Conservation (phyloP, 306 rosid species). For the Vigna reflexopilosa region DNA sequence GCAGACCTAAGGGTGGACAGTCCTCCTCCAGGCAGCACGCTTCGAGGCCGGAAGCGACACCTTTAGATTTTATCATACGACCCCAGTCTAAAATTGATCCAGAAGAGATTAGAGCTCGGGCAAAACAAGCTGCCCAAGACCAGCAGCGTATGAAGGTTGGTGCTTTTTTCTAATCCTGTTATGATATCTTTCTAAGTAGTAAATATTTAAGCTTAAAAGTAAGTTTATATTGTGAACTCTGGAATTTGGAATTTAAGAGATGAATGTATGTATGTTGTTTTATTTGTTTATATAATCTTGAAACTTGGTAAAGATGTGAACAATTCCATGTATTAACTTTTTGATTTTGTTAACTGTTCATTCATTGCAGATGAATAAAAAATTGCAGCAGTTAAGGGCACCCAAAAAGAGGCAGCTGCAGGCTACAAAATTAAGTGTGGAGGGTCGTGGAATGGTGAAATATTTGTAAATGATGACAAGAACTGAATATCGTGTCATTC, state of each 20-base stretch:
- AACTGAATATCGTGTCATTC: too few relatives aligned
- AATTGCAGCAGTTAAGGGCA: slow-evolving; percentile 94
- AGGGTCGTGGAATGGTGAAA: slow-evolving; percentile 96
- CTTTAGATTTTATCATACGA: slow-evolving; percentile 90
- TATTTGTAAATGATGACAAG: slow-evolving; percentile 57
- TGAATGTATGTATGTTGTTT: too few relatives aligned
- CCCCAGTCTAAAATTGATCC: slow-evolving; percentile 97
- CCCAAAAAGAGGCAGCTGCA: slow-evolving; percentile 96
- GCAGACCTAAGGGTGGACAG: slow-evolving; percentile 87
- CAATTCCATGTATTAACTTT: background rate
- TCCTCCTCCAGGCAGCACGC: slow-evolving; percentile 86
- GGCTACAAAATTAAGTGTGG: slow-evolving; percentile 94
- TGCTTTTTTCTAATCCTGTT: slow-evolving; percentile 7
- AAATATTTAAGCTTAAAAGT: too few relatives aligned
- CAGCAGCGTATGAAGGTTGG: slow-evolving; percentile 92
- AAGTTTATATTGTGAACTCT: too few relatives aligned
- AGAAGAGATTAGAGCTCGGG: slow-evolving; percentile 89
- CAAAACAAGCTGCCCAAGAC: slow-evolving; percentile 82
- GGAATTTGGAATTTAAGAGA: too few relatives aligned
- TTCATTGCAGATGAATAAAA: slow-evolving; percentile 85
- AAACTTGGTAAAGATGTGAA: background rate
- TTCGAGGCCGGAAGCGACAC: slow-evolving; percentile 94
- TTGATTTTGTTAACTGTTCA: background rate
- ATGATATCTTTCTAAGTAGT: too few relatives aligned
- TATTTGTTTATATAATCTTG: background rate